Base-by-base conservation (phyloP, 2,329 filamentous ascomycete species). In the Elsinoe australis region DNA sequence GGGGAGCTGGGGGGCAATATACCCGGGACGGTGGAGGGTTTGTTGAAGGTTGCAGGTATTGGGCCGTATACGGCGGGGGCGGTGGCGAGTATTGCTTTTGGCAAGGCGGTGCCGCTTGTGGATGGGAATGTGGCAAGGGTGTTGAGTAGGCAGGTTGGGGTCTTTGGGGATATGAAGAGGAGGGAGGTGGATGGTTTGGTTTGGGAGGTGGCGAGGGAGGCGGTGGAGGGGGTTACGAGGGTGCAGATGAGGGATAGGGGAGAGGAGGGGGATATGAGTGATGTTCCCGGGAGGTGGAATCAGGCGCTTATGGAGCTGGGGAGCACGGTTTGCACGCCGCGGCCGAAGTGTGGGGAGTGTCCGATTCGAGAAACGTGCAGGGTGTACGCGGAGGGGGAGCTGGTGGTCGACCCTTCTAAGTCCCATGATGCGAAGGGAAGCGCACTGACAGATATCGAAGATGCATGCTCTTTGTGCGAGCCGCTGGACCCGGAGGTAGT, bases 361-460 rank as follows among this genome's bases (percentile, higher is more conserved):
- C 39, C 39, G 14, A 32, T 44, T 26, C 39, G 31, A 32, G n/a
- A 2, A 7, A 44, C 39, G 24, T 44, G 39, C 26, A 21, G 39
- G 17, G 28, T 32, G 4, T 44, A 15, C 17, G 8, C 39, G 8
- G 39, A 44, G 21, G 39, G 21, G 21, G 14, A 29, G 26, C 35
- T 39, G 6, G 15, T 39, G 4, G 26, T 12, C 26, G 26, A 29
- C n/a, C n/a, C n/a, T n/a, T n/a, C n/a, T n/a, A n/a, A n/a, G n/a
- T n/a, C n/a, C n/a, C n/a, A n/a, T n/a, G n/a, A n/a, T n/a, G n/a
- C n/a, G n/a, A n/a, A n/a, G n/a, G n/a, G n/a, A n/a, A n/a, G n/a
- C n/a, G n/a, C n/a, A n/a, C n/a, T n/a, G n/a, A n/a, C n/a, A n/a
- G 39, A 44, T 21, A 44, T 44, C 14, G 39, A 44, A 32, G 39